Evolutionary conservation across 2,329 filamentous ascomycete genomes (phyloP), one percentile per base, ranked within the genome.

Genomic region (Colletotrichum sp.): DNA sequence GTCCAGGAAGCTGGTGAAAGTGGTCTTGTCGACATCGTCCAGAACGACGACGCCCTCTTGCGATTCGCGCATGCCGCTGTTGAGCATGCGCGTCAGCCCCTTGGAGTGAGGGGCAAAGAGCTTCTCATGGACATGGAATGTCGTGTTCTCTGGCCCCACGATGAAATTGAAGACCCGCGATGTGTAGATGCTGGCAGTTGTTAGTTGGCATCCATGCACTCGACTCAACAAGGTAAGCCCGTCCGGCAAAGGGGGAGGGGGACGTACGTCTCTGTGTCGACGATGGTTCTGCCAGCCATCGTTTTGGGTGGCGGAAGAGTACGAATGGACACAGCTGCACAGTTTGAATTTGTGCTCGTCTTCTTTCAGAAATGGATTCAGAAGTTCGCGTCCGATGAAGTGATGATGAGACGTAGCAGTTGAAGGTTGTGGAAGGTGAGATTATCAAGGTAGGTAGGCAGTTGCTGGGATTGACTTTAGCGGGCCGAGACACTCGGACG

Each of bases 81-180:
- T 7, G 0, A 74, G n/a, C 72, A 74, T 74, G 6, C 15, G 27
- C 3, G n/a, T 36, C 16, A 74, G 19, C 16, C 39, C 22, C 9
- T n/a, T 15, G 2, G 68, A 74, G 19, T 25, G n/a, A 6, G 19
- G 22, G 4, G 19, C 19, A 2, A 74, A 22, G 2, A 74, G 60
- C 22, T 66, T 52, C 15, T 74, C 72, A 12, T 74, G 52, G 19
- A 74, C 30, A 13, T 44, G 15, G 15, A 74, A 74, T 5, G 27
- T 8, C 22, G 22, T 66, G 11, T n/a, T 59, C 6, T 39, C 36
- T 4, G 32, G 48, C 2, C 68, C 68, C 3, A 74, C 15, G 3
- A 65, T 8, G 12, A 74, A 71, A 0, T 52, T 66, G 36, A 74
- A 28, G 6, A 52, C 32, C 3, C 59, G 44, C 3, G 72, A 74